Evolutionary conservation across 2,329 filamentous ascomycete species (phyloP), one percentile per base, ranked within the genome.

Genomic region (Apiospora marii): DNA sequence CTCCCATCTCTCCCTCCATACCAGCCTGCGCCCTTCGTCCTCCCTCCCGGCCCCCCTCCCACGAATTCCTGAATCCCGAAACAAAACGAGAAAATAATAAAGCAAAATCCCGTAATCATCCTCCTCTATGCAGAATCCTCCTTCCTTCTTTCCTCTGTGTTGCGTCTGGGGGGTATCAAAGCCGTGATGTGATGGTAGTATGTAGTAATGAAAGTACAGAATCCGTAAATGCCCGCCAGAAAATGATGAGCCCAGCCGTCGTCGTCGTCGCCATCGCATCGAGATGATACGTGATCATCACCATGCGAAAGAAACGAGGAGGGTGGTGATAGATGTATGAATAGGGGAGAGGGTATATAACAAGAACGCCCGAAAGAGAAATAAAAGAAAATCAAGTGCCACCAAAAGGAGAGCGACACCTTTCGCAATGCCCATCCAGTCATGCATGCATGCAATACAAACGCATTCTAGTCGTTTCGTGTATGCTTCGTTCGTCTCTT

Each of bases 81-180:
- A 10, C 16, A n/a, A n/a, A 34, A 34, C 10, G 30, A 37, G n/a
- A 19, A 19, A 30, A 30, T 30, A 30, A 30, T 14, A 22, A 6
- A 58, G 4, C 6, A n/a, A 37, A 64, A 4, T 5, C 53, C 16
- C 53, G 7, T 41, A 41, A 19, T 37, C 30, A 37, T 37, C 30
- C 37, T 41, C 30, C 37, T 61, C 27, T 37, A 64, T n/a, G 53
- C 30, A 34, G 22, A n/a, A 24, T 24, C 49, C 16, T 22, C 53
- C 53, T 37, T 37, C 53, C n/a, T 30, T 22, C 53, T 41, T 41
- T 58, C 51, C 27, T 30, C 24, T 53, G 37, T 41, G 37, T 41
- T 30, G 53, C 53, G 34, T 64, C 24, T 19, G 58, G 19, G 58
- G 58, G 58, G 58, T 64, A 64, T 64, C 58, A 64, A 64, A n/a